Evolutionary conservation across 371 early-diverging fungal species (phyloP), one percentile per base, ranked within the genome.

Genomic region (Rhizopus stolonifer): DNA sequence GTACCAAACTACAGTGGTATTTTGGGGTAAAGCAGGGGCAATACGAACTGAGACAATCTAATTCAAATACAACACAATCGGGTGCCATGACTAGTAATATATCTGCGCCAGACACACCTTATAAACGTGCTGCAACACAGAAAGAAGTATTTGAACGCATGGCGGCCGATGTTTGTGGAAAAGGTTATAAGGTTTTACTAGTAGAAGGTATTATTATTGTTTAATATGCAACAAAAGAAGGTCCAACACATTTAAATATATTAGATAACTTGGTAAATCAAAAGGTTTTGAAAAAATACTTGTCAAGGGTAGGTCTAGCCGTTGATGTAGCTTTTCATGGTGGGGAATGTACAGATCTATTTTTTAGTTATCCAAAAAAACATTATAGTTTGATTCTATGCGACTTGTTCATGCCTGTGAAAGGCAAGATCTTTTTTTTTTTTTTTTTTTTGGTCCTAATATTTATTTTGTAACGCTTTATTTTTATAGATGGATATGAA

Each of bases 331-430:
- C 80, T 22, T 61, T 58, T 32, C 79, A 85, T 50, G 85, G 85
- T 4, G 70, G 73, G 13, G 75, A 80, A 49, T 77, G 78, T 36
- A 58, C 82, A 19, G 70, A 79, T 10, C 49, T 69, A 26, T 79
- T 81, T 47, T 46, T 58, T 25, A 70, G 61, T 5, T 54, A 69
- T 34, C 81, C 81, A 1, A 69, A 54, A 23, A 63, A 58, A 7
- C 67, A 80, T 40, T 81, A 78, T 51, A 74, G 73, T 10, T 50
- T 85, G 6, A 72, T 85, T 31, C 49, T 85, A 31, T 82, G 83
- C 56, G 85, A 84, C 61, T 50, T 82, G 23, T 81, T 81, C 32
- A 84, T 85, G 85, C 85, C 85, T 13, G 79, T 83, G 25, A 83
- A 76, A 76, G 81, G 81, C 76, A 72, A 44, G 33, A 17, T 5